Percentiles rank a stretch among this genome's conserved stretches.
phyloP scores from a whole-genome alignment of 768 basidiomycete species.

The Macrolepiota dolichaula region DNA sequence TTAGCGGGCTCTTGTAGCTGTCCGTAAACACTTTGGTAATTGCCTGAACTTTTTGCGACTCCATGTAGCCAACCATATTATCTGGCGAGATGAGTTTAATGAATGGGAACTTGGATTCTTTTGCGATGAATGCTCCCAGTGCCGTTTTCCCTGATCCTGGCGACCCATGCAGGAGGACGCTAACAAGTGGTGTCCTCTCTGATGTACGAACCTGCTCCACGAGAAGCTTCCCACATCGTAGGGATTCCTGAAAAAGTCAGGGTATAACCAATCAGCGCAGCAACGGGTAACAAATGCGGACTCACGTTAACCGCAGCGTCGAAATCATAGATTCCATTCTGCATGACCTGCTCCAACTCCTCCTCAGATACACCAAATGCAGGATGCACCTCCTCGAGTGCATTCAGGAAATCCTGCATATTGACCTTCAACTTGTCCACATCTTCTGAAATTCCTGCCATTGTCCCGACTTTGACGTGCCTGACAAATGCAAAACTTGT shows the following conservation, averaged over 20 bases:
- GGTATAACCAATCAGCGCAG: background rate
- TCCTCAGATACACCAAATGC: conserved; percentile 98
- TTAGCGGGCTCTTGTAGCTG: conserved; percentile 95
- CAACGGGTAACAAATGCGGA: conserved; percentile 12
- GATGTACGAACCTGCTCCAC: conserved; percentile 94
- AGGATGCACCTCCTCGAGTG: conserved; percentile 91
- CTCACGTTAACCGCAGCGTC: conserved; percentile 72
- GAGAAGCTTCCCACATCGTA: conserved; percentile 82
- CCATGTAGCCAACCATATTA: conserved; percentile 95
- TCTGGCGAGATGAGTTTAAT: conserved; percentile 97
- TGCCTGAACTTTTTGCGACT: conserved; percentile 84
- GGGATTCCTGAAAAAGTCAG: conserved; percentile 59
- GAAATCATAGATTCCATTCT: conserved; percentile 95
- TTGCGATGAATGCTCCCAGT: conserved; percentile 89
- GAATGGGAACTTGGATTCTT: conserved; percentile 93
- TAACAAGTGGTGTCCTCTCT: conserved; percentile 88
- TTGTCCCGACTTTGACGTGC: conserved; percentile 96
- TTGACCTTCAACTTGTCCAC: conserved; percentile 91
- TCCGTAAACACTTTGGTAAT: conserved; percentile 93
- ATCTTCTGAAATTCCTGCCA: conserved; percentile 95
- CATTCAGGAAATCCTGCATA: conserved; percentile 80
- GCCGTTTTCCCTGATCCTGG: conserved; percentile 95
- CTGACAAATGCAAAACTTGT: conserved; percentile 97
- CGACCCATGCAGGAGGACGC: conserved; percentile 84
- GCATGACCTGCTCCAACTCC: conserved; percentile 88